A percentile compares a stretch with the other conserved stretches of the same genome.
Conservation (phyloP, 768 basidiomycete species). For the Imleria badia region DNA sequence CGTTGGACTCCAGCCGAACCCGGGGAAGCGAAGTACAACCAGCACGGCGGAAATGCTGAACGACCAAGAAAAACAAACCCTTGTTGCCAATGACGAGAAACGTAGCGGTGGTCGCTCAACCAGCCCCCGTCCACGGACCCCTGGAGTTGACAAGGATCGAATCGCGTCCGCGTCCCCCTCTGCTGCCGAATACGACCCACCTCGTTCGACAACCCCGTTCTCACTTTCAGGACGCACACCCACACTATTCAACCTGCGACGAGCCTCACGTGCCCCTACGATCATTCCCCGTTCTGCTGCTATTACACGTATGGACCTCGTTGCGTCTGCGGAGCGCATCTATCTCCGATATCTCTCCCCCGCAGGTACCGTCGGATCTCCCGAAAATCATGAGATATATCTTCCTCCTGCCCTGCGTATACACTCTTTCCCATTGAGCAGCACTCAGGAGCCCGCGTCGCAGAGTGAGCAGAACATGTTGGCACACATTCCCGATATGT, state of each 20-base stretch:
- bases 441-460: constrained; percentile 67
- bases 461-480: constrained; percentile 67
- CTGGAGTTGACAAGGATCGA: constrained; percentile 33
- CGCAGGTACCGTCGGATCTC: constrained; percentile 69
- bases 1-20: constrained; percentile 65
- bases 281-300: constrained; percentile 90
- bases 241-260: constrained; percentile 70
- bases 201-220: constrained; percentile 79
- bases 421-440: constrained; percentile 83
- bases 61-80: constrained; percentile 69
- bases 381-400: constrained; percentile 97
- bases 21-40: constrained; percentile 74
- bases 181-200: constrained; percentile 46
- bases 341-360: constrained; percentile 92
- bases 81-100: constrained; percentile 45
- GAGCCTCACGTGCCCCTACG: constrained; percentile 88
- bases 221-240: constrained; percentile 74
- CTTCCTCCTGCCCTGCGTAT: constrained; percentile 92
- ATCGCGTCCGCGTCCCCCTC: constrained; percentile 47
- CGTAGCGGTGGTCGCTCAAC: constrained; percentile 55
- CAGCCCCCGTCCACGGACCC: constrained; percentile 54
- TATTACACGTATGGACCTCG: constrained; percentile 85
- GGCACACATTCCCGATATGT: constrained; percentile 94
- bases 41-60: constrained; percentile 72
- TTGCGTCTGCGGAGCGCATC: constrained; percentile 94